Conservation (phyloP, 2,329 filamentous ascomycete species). For the Venturiaceae sp. region DNA sequence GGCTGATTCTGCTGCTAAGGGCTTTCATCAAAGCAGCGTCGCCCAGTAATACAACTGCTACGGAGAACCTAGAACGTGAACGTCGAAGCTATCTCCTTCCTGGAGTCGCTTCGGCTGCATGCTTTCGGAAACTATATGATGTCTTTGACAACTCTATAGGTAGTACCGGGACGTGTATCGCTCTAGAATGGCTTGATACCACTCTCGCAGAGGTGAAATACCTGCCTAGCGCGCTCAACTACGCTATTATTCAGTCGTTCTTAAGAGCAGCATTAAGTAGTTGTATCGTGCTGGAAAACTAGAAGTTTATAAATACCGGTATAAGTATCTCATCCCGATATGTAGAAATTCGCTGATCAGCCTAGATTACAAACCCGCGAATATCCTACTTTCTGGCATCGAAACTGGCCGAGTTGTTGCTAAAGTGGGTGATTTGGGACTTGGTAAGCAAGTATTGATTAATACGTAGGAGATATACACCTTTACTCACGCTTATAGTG, state of each 20-base stretch:
- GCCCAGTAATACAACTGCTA: slow-evolving; percentile 9
- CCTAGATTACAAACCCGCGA: slow-evolving; percentile 12
- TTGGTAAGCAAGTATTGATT: slow-evolving; percentile 10
- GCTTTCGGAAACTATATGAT: slow-evolving; percentile 12
- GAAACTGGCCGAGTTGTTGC: slow-evolving; percentile 7
- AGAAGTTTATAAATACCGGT: slow-evolving; percentile 11
- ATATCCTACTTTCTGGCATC: slow-evolving; percentile 13
- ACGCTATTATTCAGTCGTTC: slow-evolving; percentile 9
- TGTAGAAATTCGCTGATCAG: slow-evolving; percentile 9
- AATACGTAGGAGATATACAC: slow-evolving; percentile 1
- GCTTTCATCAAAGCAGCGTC: slow-evolving; percentile 13
- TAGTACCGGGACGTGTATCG: slow-evolving; percentile 7
- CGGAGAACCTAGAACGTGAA: slow-evolving; percentile 10
- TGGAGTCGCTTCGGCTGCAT: slow-evolving; percentile 10
- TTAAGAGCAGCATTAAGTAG: slow-evolving; percentile 10
- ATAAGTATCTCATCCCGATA: slow-evolving; percentile 5
- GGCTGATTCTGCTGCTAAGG: slow-evolving; percentile 9
- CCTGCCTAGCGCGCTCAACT: slow-evolving; percentile 4
- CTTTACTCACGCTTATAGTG: slow-evolving; percentile 11
- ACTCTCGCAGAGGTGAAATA: slow-evolving; percentile 13
- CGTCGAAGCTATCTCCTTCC: slow-evolving; percentile 9
- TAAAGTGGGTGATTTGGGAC: slow-evolving; percentile 13
- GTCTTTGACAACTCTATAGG: slow-evolving; percentile 9
- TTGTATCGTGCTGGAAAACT: slow-evolving; percentile 9
- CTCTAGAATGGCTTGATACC: slow-evolving; percentile 13